Base-by-base conservation (phyloP, 306 rosid species). In the Dalbergia cultrata region DNA sequence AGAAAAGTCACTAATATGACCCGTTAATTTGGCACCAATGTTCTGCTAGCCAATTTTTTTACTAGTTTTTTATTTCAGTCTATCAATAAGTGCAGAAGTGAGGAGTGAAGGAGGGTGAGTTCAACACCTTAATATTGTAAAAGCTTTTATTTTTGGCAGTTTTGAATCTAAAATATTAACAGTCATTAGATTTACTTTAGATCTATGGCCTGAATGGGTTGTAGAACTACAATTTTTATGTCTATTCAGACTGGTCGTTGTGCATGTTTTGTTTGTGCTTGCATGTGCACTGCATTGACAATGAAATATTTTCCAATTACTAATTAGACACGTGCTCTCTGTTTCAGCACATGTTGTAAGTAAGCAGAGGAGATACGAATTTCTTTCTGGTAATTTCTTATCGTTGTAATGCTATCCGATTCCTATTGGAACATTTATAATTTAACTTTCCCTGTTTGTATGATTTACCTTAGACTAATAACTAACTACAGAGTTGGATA, bases 261-360 rank as follows among this genome's bases (percentile, higher is more conserved):
- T 68, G 13, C 74, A 61, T 84, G 53, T 75, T 75, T 75, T 66
- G 52, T 53, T 50, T 62, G 34, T 41, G 65, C 18, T 31, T 72
- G 43, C 57, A 7, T 72, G 78, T 44, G 56, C 39, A 52, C 72
- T 76, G 60, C 33, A 59, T 76, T 76, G 60, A 57, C 52, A 19
- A 57, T 69, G n/a, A 16, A 79, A 63, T 71, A 65, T 76, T 60
- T 75, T 56, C 37, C 52, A 58, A 50, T 77, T 59, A 44, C 68
- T 81, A 21, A 47, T 81, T 53, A 73, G 19, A 34, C 17, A 22
- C 63, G 41, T 53, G 45, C 81, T 52, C 79, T 59, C 80, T 53
- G 57, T 93, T 91, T 83, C 97, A 93, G 99, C 99, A 52, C 61
- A 92, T 68, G 97, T 82, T 72, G 96, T 93, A 31, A 72, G 71